A percentile compares a stretch with the other conserved stretches of the same genome.
Evolutionary conservation across 2,329 filamentous ascomycete genomes (phyloP).

Genomic region (Fusarium sp.): DNA sequence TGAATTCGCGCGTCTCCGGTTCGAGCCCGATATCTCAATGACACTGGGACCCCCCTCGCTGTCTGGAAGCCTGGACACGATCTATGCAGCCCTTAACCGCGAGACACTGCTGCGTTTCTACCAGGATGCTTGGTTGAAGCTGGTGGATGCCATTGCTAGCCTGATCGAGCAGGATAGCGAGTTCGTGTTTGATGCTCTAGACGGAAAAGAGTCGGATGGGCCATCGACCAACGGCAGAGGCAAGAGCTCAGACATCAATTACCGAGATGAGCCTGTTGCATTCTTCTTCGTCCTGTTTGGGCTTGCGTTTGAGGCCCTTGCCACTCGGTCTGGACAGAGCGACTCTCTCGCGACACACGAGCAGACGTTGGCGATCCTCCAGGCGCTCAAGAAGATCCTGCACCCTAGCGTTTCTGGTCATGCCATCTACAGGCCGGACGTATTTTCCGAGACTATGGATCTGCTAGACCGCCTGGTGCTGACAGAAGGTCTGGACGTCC

Average conservation of each 20-base stretch:
- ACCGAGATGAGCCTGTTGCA: slow-evolving; percentile 95
- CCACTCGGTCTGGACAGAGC: slow-evolving; percentile 73
- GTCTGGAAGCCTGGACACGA: slow-evolving; percentile 88
- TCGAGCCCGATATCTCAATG: slow-evolving; percentile 97
- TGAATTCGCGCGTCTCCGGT: slow-evolving; percentile 91
- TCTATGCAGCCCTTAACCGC: slow-evolving; percentile 93
- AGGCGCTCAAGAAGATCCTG: slow-evolving; percentile 93
- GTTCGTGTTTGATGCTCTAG: slow-evolving; percentile 95
- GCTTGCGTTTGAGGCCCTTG: slow-evolving; percentile 94
- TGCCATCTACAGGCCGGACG: slow-evolving; percentile 94
- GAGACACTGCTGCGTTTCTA: slow-evolving; percentile 96
- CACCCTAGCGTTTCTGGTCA: slow-evolving; percentile 95
- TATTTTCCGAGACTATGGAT: slow-evolving; percentile 98
- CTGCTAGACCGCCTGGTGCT: slow-evolving; percentile 91
- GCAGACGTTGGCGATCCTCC: slow-evolving; percentile 88
- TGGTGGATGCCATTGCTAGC: slow-evolving; percentile 97
- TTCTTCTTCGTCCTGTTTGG: slow-evolving; percentile 99
- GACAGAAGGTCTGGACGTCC: slow-evolving; percentile 89
- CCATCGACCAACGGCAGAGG: slow-evolving; percentile 61
- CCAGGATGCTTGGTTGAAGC: slow-evolving; percentile 95
- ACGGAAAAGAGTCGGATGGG: slow-evolving; percentile 77
- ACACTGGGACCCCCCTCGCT: slow-evolving; percentile 84
- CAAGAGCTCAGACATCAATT: slow-evolving; percentile 88
- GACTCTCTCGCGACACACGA: slow-evolving; percentile 74
- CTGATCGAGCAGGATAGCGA: slow-evolving; percentile 97